Conservation (phyloP, 192 early-diverging fungal species). For the Linnemannia hyalina region DNA sequence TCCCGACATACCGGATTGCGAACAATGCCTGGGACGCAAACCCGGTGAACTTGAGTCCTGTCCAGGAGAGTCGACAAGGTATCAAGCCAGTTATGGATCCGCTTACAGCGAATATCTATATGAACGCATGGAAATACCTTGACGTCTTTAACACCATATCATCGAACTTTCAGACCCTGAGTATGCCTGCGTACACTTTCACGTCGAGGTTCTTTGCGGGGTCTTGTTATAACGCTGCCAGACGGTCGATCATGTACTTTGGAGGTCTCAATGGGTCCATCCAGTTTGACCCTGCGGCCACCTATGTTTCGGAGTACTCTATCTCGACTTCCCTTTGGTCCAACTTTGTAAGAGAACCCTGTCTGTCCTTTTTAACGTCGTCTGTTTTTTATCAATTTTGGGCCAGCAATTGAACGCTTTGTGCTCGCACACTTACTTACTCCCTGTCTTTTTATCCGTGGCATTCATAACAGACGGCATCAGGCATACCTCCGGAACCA, state of each 20-base stretch:
- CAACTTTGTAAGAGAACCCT: conserved; percentile 34
- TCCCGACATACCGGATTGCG: conserved; percentile 6
- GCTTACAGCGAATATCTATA: conserved; percentile 6
- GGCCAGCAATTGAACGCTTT: not conserved
- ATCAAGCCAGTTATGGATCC: conserved; percentile 30
- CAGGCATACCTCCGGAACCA: conserved; percentile 13
- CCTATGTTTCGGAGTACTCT: conserved; percentile 28
- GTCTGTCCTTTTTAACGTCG: not conserved
- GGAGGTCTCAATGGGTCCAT: conserved; percentile 24
- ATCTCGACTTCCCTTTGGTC: conserved; percentile 16
- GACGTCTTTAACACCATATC: conserved; percentile 16
- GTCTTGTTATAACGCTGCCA: conserved; percentile 7
- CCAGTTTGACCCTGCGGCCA: conserved; percentile 16
- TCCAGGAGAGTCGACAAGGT: conserved; percentile 20
- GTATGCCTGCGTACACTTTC: conserved; percentile 14
- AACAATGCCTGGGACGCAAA: conserved; percentile 16
- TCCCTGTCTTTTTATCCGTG: not conserved
- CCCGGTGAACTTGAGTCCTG: not conserved
- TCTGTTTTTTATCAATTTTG: not conserved
- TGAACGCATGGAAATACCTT: conserved; percentile 14
- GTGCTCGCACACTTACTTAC: not conserved
- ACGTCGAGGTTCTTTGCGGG: conserved; percentile 22
- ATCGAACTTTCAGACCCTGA: not conserved
- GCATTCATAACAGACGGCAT: conserved; percentile 1
- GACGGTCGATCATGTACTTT: conserved; percentile 39